Percentiles rank a stretch among this genome's conserved stretches.
Conservation (phyloP, 768 basidiomycete genomes). For the Crassisporium funariophilum region DNA sequence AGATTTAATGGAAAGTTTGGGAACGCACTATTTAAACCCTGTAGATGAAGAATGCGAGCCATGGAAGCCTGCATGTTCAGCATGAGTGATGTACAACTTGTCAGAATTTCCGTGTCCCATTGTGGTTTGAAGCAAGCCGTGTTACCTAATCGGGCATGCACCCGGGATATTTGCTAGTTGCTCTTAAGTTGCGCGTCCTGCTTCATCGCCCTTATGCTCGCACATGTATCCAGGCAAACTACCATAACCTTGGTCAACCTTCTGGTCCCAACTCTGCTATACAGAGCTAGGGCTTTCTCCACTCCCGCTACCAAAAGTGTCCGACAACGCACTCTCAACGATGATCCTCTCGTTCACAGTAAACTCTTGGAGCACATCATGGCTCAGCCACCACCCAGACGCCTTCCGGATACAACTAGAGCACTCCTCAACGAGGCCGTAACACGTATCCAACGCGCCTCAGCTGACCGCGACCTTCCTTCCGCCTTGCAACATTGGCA, state of each 20-base stretch:
- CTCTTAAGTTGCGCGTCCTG: constrained; percentile 6
- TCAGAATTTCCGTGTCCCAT: constrained; percentile 89
- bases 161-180: not conserved
- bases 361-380: constrained; percentile 26
- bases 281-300: constrained; percentile 17
- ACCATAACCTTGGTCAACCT: constrained; percentile 42
- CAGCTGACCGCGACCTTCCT: constrained; percentile 11
- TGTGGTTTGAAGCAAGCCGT: constrained; percentile 17
- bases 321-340: not conserved
- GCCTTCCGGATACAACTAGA: constrained; percentile 16
- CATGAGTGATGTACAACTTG: constrained; percentile 89
- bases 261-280: constrained; percentile 38
- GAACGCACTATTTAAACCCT: constrained; percentile 71
- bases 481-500: constrained; percentile 17
- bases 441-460: constrained; percentile 14
- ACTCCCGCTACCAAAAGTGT: constrained; percentile 1
- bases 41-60: constrained; percentile 82
- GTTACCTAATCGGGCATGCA: constrained; percentile 12
- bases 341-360: constrained; percentile 21
- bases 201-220: constrained; percentile 12
- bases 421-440: constrained; percentile 18
- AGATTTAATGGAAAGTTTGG: constrained; percentile 29
- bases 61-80: constrained; percentile 79
- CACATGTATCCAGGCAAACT: constrained; percentile 22
- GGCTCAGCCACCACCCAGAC: constrained; percentile 19